These are phyloP conservation scores for Amylocarpus encephaloides DNA, from an alignment of 2,329 filamentous ascomycete species.

Conservation along the genomic window DNA sequence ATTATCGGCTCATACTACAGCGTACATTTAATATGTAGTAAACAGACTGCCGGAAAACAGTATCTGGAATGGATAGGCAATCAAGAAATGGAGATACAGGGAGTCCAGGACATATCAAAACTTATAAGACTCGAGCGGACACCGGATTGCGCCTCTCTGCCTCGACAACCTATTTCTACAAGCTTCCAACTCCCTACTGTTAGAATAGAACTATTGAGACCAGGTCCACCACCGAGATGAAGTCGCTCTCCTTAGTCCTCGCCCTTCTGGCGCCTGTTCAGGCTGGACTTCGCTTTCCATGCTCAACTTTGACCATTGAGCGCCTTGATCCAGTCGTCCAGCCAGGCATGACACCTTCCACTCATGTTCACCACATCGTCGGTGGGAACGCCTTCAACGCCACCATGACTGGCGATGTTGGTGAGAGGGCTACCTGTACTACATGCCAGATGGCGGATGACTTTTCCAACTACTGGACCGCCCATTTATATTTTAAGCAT, in stretches of 20 bases:
- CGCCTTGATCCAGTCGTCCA: constrained; percentile 18
- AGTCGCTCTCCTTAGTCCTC: constrained; percentile 8
- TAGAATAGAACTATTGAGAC: constrained; percentile 2
- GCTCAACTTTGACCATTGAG: constrained; percentile 14
- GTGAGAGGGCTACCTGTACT: constrained; percentile 14
- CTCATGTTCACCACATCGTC: constrained; percentile 18
- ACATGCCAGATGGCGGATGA: constrained; percentile 18
- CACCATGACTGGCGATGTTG: constrained; percentile 14
- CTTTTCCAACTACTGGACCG: constrained; percentile 28
- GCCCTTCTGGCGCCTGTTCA: constrained; percentile 5
- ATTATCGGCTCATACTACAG: constrained; percentile 2
- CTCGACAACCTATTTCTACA: constrained; percentile 4
- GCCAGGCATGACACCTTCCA: constrained; percentile 9
- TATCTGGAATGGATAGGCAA: too few relatives aligned
- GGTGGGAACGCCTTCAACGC: constrained; percentile 16
- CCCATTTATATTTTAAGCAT: constrained; percentile 21
- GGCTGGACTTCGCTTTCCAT: constrained; percentile 16
- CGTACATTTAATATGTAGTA: constrained; percentile 1
- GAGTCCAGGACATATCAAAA: background rate
- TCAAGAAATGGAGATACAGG: too few relatives aligned
- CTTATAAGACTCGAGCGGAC: constrained; percentile 9
- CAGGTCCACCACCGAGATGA: constrained; percentile 9
- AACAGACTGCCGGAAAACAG: background rate
- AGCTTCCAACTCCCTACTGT: background rate
- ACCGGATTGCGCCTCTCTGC: constrained; percentile 1